phyloP scores from a whole-genome alignment of 768 basidiomycete genomes.

The Phanerochaete sordida region DNA sequence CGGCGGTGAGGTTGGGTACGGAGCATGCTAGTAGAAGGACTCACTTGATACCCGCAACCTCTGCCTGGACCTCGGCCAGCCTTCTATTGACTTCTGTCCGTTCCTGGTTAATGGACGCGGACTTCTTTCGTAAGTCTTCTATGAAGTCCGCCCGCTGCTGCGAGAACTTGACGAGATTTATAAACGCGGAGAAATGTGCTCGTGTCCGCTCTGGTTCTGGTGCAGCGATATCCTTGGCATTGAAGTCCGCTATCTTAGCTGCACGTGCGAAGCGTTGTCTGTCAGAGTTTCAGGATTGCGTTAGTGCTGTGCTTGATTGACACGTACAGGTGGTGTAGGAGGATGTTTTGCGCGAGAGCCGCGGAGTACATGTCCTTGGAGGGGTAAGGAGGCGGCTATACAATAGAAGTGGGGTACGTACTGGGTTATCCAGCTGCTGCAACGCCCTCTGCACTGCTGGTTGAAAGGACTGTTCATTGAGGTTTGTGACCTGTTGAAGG shows the following conservation, averaged over 20 bases:
- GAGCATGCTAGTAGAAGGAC: conserved; percentile 15
- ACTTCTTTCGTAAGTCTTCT: conserved; percentile 56
- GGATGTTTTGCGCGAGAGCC: conserved; percentile 57
- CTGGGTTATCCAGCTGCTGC: conserved; percentile 48
- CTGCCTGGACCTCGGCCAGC: conserved; percentile 45
- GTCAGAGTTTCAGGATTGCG: background rate
- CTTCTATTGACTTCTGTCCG: conserved; percentile 54
- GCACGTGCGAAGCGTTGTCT: conserved; percentile 71
- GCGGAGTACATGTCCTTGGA: conserved; percentile 62
- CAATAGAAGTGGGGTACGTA: conserved; percentile 24
- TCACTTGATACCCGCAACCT: conserved; percentile 56
- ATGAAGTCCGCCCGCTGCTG: conserved; percentile 68
- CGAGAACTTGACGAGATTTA: conserved; percentile 91
- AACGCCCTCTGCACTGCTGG: conserved; percentile 57
- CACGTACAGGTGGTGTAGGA: conserved; percentile 67
- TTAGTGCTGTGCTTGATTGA: too few relatives aligned
- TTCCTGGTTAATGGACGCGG: conserved; percentile 53
- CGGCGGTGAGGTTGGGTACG: background rate
- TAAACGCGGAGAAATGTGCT: conserved; percentile 77
- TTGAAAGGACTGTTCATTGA: conserved; percentile 55
- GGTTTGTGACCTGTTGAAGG: conserved; percentile 65
- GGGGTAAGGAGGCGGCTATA: background rate
- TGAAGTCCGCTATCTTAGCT: conserved; percentile 75
- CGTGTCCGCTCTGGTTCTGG: conserved; percentile 77
- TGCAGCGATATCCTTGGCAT: conserved; percentile 63